phyloP scores from a whole-genome alignment of 2,329 filamentous ascomycete species.

The Akanthomyces dipterigenus region DNA sequence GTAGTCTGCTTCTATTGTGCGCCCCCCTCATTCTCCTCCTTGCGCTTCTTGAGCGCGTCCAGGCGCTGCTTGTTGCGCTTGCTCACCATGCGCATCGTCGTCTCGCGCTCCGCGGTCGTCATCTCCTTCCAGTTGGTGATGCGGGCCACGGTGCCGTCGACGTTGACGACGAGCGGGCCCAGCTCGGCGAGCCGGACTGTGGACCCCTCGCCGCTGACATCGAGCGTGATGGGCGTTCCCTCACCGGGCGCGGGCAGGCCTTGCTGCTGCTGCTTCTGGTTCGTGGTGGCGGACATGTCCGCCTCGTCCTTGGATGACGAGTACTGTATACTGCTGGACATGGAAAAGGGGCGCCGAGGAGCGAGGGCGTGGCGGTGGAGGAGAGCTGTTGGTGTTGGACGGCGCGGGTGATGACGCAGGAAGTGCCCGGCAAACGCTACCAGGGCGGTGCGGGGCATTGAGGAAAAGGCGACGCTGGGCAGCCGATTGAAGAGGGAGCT shows the following conservation, averaged over 20 bases:
- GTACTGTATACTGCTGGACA: neutral
- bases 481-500: neutral
- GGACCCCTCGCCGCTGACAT: slow-evolving; percentile 24
- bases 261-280: neutral
- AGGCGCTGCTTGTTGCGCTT: slow-evolving; percentile 61
- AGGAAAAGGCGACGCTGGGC: neutral
- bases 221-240: slow-evolving; percentile 21
- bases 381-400: neutral
- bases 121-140: slow-evolving; percentile 70
- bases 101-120: slow-evolving; percentile 59
- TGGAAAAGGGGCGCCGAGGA: neutral
- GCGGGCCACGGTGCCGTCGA: slow-evolving; percentile 62
- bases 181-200: slow-evolving; percentile 58
- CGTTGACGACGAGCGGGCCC: slow-evolving; percentile 68
- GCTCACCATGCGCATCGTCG: slow-evolving; percentile 59
- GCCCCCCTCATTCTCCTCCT: slow-evolving; percentile 3
- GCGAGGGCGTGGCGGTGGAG: neutral
- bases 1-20: neutral
- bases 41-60: slow-evolving; percentile 37
- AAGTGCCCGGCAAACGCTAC: neutral
- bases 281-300: neutral
- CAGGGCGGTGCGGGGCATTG: slow-evolving; percentile 3
- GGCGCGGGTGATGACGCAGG: neutral
- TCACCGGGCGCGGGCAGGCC: slow-evolving; percentile 23
- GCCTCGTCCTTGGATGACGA: neutral